Percentiles rank a stretch among this genome's conserved stretches.
Evolutionary conservation across 306 rosid genomes (phyloP).

Genomic region (Rosa persica): DNA sequence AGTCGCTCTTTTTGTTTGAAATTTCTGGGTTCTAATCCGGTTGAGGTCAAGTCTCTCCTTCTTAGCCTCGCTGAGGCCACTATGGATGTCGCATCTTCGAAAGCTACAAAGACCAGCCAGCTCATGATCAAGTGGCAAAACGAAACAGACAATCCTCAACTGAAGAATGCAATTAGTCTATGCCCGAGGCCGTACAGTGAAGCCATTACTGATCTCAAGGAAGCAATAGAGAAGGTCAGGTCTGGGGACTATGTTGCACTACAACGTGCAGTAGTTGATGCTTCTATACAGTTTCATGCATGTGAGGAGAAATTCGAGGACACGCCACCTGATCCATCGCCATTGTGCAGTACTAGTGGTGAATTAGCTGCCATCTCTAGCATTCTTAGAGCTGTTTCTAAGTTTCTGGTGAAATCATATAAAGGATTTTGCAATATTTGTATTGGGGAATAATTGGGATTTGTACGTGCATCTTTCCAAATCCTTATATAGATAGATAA

Average conservation of each 20-base stretch:
- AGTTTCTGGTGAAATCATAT: background rate
- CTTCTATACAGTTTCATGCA: background rate
- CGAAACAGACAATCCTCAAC: background rate
- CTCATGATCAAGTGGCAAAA: conserved; percentile 1
- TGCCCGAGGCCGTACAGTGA: background rate
- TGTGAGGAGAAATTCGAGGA: background rate
- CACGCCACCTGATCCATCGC: conserved; percentile 2
- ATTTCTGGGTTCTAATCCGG: background rate
- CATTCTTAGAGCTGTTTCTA: background rate
- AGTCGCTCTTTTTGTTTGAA: background rate
- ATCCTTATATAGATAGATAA: no score
- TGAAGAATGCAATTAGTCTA: background rate
- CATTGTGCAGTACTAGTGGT: background rate
- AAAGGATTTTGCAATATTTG: background rate
- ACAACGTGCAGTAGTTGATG: background rate
- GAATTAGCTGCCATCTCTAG: background rate
- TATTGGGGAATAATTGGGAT: no score
- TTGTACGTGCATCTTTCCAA: no score
- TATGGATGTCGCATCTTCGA: background rate
- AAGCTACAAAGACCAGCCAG: background rate
- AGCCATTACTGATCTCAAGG: background rate
- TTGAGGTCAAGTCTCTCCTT: background rate
- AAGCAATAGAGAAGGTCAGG: background rate
- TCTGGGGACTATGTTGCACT: background rate
- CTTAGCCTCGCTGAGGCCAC: background rate